phyloP scores from a whole-genome alignment of 495 filamentous ascomycete species.

The Trichoderma virens region DNA sequence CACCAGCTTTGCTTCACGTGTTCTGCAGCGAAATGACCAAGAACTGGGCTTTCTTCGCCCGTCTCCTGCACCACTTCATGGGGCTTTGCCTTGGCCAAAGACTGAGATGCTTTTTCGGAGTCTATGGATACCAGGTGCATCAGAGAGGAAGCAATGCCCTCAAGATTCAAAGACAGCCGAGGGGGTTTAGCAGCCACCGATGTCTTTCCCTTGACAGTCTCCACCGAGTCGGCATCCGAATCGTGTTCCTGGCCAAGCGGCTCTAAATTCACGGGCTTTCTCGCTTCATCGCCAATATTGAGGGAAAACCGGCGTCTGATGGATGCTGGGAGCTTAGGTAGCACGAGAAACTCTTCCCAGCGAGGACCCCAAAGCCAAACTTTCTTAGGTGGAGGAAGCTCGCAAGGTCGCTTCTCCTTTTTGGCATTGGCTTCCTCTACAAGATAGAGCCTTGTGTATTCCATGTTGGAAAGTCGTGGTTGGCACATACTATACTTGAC shows the following conservation, averaged over 20 bases:
- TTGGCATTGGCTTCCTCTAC: constrained; percentile 1
- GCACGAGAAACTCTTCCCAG: constrained; percentile 7
- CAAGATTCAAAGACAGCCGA: constrained; percentile 7
- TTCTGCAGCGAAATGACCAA: not conserved
- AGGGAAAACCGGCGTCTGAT: constrained; percentile 1
- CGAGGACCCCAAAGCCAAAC: constrained; percentile 4
- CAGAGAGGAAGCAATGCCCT: not conserved
- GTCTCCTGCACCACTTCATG: not conserved
- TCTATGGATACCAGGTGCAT: not conserved
- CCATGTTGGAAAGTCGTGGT: constrained; percentile 6
- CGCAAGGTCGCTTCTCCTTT: constrained; percentile 2
- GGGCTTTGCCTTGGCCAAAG: not conserved
- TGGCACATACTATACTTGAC: constrained; percentile 7
- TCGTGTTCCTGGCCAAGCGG: not conserved
- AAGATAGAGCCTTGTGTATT: constrained; percentile 3
- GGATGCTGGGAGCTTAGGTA: not conserved
- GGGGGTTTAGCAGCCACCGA: not conserved
- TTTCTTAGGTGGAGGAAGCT: constrained; percentile 9
- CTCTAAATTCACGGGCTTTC: not conserved
- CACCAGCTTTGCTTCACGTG: not conserved
- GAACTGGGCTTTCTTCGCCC: not conserved
- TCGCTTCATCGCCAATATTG: not conserved
- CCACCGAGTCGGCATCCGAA: not conserved
- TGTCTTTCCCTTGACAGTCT: not conserved
- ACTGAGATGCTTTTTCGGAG: not conserved